Base-by-base conservation (phyloP, 495 filamentous ascomycete species). In the Neurospora africana region DNA sequence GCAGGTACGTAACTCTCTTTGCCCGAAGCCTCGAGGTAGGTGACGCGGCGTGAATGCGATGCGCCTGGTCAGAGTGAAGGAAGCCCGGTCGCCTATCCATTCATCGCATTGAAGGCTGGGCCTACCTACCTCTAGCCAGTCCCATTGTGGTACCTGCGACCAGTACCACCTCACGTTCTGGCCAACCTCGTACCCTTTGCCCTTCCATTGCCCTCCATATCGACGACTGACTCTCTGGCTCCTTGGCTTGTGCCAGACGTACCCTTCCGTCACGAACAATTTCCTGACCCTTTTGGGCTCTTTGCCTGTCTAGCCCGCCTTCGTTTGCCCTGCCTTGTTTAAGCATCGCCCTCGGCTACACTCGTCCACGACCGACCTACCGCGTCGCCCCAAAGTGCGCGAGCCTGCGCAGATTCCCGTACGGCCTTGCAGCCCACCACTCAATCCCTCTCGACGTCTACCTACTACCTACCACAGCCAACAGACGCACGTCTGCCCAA, bases 401-500 rank as follows among this genome's bases (percentile, higher is more conserved):
- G 21, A 70, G 27, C n/a, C 30, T 69, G 68, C 37, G 72, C 27
- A 65, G 53, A 72, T 75, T 68, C 72, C 72, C 65, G 74, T 74
- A 78, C 77, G 78, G 78, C 71, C 77, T 70, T 75, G 76, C 76
- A 78, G 76, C 72, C 58, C 75, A 68, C 76, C 71, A 69, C 69
- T 72, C 30, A 74, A 67, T 53, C 53, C 13, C 23, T 27, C 67
- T 77, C 74, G 58, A 70, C 71, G 27, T 19, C 53, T 65, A 65
- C 27, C 53, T 30, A 30, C 53, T 65, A 33, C 53, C 53, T 70
- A 65, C 72, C 72, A 72, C 77, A 71, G 75, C 53, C 53, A 65
- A 75, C 73, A 69, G 70, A 76, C 75, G 75, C 74, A 76, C 74
- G 70, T 72, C 77, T 75, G 72, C 78, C 77, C 73, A 74, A 80